Conservation (phyloP, 1,284 basidiomycete genomes). For the Puccinia novopanici region DNA sequence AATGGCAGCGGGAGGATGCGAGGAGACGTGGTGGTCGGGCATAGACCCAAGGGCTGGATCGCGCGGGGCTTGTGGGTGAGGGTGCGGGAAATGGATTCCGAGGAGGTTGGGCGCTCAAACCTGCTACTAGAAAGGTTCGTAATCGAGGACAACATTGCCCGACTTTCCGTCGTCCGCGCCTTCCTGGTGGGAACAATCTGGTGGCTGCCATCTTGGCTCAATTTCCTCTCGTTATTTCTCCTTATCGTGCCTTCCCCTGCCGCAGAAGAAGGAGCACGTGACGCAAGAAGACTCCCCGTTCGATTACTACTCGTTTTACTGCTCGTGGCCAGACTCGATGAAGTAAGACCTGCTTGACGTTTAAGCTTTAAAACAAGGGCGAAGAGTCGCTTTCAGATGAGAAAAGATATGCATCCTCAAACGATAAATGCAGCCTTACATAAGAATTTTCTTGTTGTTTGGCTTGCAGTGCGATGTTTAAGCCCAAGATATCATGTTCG, state of each 20-base stretch:
- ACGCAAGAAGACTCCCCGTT: neutral
- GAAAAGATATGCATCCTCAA: neutral
- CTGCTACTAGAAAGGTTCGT: neutral
- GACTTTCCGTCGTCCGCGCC: neutral
- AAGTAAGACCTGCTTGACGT: slow-evolving; percentile 12
- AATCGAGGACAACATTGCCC: slow-evolving; percentile 22
- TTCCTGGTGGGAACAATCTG: neutral
- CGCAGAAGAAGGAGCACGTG: neutral
- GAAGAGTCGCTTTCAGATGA: neutral
- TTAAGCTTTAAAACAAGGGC: neutral
- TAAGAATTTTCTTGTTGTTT: slow-evolving; percentile 53
- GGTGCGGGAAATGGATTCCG: neutral
- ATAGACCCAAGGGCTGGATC: neutral
- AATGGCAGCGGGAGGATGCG: too few relatives aligned
- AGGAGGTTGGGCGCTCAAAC: neutral
- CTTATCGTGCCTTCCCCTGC: neutral
- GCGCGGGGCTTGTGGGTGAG: neutral
- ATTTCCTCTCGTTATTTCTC: neutral
- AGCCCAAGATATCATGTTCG: slow-evolving; percentile 52
- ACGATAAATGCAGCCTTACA: slow-evolving; percentile 15
- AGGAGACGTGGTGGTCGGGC: neutral
- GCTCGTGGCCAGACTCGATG: slow-evolving; percentile 1
- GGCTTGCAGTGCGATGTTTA: slow-evolving; percentile 53
- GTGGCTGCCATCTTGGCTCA: neutral
- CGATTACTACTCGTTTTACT: slow-evolving; percentile 7